These are phyloP conservation scores for Kurtzmaniella cleridarum DNA, from an alignment of 805 yeast genomes.

Conservation along the genomic window DNA sequence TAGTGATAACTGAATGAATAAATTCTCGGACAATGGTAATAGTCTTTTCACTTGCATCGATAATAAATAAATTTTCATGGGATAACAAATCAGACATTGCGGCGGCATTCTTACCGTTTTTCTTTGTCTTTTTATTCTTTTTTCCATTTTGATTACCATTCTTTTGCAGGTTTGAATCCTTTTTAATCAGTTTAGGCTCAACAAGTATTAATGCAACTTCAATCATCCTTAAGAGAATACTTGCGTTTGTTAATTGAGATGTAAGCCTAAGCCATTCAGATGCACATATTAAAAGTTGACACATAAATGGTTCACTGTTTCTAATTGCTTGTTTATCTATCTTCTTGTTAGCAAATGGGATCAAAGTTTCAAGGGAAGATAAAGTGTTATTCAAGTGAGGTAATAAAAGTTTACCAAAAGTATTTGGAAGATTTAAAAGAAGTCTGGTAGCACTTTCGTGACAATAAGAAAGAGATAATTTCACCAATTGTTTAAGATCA, in stretches of 20 bases:
- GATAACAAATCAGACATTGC: constrained; percentile 67
- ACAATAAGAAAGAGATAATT: constrained; percentile 36
- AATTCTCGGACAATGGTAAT: constrained; percentile 36
- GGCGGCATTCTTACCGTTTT: constrained; percentile 35
- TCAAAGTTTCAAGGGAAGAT: constrained; percentile 49
- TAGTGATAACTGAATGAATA: constrained; percentile 43
- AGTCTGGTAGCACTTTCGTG: constrained; percentile 43
- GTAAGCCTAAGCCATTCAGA: constrained; percentile 27
- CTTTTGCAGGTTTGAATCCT: neutral
- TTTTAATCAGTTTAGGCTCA: constrained; percentile 25
- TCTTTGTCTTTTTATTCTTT: constrained; percentile 36
- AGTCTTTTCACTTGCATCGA: constrained; percentile 35
- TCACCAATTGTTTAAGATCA: constrained; percentile 39
- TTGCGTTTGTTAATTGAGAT: constrained; percentile 42
- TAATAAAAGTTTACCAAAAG: constrained; percentile 33
- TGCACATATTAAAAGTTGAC: constrained; percentile 29
- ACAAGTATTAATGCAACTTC: constrained; percentile 47
- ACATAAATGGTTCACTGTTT: constrained; percentile 34
- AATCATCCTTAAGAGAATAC: constrained; percentile 49
- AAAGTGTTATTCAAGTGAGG: constrained; percentile 49
- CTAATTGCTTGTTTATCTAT: constrained; percentile 27
- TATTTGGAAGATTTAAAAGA: constrained; percentile 28
- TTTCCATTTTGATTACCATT: constrained; percentile 5
- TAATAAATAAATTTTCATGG: constrained; percentile 52
- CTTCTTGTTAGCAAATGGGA: constrained; percentile 45